These are phyloP conservation scores for Boletus rubroflammeus DNA, from an alignment of 768 basidiomycete species.

Conservation along the genomic window DNA sequence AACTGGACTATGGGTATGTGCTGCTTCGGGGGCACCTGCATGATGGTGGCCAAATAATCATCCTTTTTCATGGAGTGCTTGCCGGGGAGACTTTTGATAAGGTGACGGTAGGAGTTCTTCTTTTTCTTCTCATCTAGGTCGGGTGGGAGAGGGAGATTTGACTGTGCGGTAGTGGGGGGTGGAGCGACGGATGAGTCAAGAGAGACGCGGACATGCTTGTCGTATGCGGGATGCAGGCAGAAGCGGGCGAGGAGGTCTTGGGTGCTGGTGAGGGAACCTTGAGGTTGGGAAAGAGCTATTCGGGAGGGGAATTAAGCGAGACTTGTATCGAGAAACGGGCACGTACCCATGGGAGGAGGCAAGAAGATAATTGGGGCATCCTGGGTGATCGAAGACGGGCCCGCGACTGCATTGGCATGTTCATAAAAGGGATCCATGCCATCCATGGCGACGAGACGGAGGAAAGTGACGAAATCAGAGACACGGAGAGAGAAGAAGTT, in stretches of 20 bases:
- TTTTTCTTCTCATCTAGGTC: constrained; percentile 61
- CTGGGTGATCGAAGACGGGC: constrained; percentile 46
- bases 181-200: constrained; percentile 20
- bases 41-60: constrained; percentile 61
- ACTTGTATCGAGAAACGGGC: not conserved
- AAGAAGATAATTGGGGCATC: constrained; percentile 24
- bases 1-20: constrained; percentile 58
- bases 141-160: constrained; percentile 46
- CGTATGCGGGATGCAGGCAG: constrained; percentile 68
- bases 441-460: constrained; percentile 28
- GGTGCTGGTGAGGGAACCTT: constrained; percentile 60
- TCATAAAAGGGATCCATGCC: constrained; percentile 24
- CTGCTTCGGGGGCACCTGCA: constrained; percentile 70
- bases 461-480: constrained; percentile 23
- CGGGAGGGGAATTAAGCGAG: constrained; percentile 18
- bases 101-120: constrained; percentile 73
- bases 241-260: constrained; percentile 77
- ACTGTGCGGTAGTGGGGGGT: constrained; percentile 29
- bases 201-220: constrained; percentile 71
- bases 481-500: constrained; percentile 13
- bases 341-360: constrained; percentile 33
- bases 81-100: constrained; percentile 73
- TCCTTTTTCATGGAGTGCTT: constrained; percentile 83
- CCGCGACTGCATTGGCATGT: constrained; percentile 56
- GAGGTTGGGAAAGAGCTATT: constrained; percentile 32